Conservation (phyloP, 2,329 filamentous ascomycete species). For the Domatiomyces catenatus region DNA sequence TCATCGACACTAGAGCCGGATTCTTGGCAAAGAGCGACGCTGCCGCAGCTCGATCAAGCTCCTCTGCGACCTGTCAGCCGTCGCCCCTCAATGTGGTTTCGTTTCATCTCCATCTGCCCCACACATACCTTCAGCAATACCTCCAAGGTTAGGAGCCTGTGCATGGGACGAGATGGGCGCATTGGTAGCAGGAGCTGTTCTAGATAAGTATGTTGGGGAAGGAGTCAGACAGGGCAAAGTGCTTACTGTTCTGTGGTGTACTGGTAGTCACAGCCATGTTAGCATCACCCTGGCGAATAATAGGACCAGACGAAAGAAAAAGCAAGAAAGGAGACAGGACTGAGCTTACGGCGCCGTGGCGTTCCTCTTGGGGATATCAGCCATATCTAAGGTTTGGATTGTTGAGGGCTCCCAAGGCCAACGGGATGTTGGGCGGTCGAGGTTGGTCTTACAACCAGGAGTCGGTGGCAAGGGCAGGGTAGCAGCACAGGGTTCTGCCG, state of each 20-base stretch:
- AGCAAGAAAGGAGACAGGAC: slow-evolving; percentile 2
- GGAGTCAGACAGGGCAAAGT: not conserved
- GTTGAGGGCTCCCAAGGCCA: not conserved
- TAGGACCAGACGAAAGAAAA: slow-evolving; percentile 14
- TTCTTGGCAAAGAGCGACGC: slow-evolving; percentile 92
- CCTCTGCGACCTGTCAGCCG: slow-evolving; percentile 45
- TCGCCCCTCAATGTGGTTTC: slow-evolving; percentile 1
- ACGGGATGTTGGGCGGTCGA: not conserved
- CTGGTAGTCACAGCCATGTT: slow-evolving; percentile 36
- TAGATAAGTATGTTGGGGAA: slow-evolving; percentile 3
- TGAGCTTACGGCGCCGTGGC: not conserved
- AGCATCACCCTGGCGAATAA: slow-evolving; percentile 1
- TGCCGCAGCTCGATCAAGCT: slow-evolving; percentile 70
- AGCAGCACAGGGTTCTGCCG: not conserved
- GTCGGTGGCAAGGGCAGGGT: not conserved
- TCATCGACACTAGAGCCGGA: slow-evolving; percentile 88
- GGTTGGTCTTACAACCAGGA: not conserved
- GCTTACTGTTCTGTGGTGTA: slow-evolving; percentile 81
- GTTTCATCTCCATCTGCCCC: not conserved
- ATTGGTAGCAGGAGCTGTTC: slow-evolving; percentile 55
- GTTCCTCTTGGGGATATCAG: not conserved
- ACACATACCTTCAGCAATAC: slow-evolving; percentile 84
- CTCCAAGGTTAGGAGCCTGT: slow-evolving; percentile 82
- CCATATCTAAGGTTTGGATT: not conserved
- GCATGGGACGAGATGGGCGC: slow-evolving; percentile 96